phyloP scores from a whole-genome alignment of 2,329 filamentous ascomycete genomes.

The Botrytis tulipae region DNA sequence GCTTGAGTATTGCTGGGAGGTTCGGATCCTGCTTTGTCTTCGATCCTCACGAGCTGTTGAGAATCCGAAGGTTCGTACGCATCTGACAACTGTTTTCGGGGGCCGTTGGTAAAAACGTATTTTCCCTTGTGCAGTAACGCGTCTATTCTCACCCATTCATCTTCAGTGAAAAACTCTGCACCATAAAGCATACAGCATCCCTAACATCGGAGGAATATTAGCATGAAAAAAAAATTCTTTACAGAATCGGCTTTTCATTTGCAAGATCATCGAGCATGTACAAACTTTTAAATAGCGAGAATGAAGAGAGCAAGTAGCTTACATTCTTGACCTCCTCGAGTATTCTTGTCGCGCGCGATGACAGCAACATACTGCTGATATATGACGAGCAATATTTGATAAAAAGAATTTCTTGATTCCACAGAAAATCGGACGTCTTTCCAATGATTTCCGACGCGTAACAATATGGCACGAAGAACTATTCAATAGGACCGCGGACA shows the following conservation, averaged over 20 bases:
- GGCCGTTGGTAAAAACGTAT: constrained; percentile 34
- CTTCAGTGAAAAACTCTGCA: constrained; percentile 35
- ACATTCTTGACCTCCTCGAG: background rate
- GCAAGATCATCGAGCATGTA: background rate
- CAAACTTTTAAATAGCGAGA: background rate
- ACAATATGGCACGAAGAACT: background rate
- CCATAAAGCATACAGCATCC: constrained; percentile 32
- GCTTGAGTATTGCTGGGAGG: background rate
- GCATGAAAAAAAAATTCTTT: background rate
- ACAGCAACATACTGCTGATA: background rate
- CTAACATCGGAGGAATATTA: background rate
- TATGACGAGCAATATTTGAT: background rate
- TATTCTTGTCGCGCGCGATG: background rate
- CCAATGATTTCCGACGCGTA: background rate
- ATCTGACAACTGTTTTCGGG: background rate
- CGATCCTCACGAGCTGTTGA: too few species aligned
- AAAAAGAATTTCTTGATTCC: background rate
- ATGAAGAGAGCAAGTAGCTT: background rate
- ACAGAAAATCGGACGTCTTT: background rate
- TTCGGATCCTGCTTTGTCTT: background rate
- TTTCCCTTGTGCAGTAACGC: constrained; percentile 35
- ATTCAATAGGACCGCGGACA: background rate
- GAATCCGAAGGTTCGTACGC: background rate
- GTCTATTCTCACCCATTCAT: constrained; percentile 37
- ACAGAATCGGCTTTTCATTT: too few species aligned